Percentiles rank a stretch among this genome's conserved stretches.
Evolutionary conservation across 75 land plant species (phyloP).

Genomic region (Pinus tabuliformis): DNA sequence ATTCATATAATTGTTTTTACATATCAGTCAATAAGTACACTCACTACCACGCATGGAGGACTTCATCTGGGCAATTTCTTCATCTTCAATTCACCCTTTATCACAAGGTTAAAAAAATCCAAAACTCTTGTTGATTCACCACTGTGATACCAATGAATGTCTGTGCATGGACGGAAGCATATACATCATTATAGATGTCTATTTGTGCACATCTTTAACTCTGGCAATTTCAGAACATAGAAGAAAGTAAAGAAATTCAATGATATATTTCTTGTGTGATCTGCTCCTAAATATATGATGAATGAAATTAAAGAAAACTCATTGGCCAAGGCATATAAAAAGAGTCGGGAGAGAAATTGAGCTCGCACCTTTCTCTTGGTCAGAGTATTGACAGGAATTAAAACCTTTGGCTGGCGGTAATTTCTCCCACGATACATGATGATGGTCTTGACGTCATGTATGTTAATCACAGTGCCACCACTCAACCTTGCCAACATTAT

Average conservation of each 20-base stretch:
- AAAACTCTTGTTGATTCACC: background rate
- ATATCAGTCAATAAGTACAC: too few species aligned
- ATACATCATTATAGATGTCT: background rate
- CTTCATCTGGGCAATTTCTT: background rate
- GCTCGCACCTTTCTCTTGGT: constrained; percentile 87
- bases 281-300: background rate
- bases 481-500: constrained; percentile 89
- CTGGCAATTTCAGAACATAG: background rate
- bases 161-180: background rate
- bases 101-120: too few species aligned
- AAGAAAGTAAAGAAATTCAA: background rate
- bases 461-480: constrained; percentile 93
- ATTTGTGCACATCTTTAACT: background rate
- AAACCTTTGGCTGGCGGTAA: constrained; percentile 80
- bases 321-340: background rate
- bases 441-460: constrained; percentile 88
- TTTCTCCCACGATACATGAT: constrained; percentile 98
- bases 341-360: background rate
- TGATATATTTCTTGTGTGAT: background rate
- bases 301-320: background rate
- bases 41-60: too few species aligned
- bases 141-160: background rate
- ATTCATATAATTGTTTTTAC: too few species aligned
- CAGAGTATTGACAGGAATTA: constrained; percentile 84
- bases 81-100: background rate